Conservation (phyloP, 148 eudicot genomes). For the Beta vulgaris region DNA sequence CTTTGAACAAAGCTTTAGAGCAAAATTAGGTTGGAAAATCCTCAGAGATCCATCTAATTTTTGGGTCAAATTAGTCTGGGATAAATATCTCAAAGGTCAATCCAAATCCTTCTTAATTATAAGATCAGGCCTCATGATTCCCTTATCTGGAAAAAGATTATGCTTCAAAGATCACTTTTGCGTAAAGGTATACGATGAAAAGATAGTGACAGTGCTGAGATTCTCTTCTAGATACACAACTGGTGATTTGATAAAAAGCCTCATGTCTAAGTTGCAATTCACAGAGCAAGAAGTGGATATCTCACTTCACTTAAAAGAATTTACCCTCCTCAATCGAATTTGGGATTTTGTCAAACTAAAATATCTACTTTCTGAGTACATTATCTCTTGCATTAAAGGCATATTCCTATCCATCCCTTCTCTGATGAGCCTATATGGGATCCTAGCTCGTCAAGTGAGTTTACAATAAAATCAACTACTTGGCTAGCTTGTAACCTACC, state of each 20-base stretch:
- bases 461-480: too few relatives aligned
- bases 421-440: not conserved
- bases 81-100: not conserved
- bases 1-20: not conserved
- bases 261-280: not conserved
- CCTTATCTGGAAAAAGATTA: too few relatives aligned
- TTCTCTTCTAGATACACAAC: not conserved
- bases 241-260: not conserved
- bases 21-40: not conserved
- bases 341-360: too few relatives aligned
- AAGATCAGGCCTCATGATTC: not conserved
- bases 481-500: too few relatives aligned
- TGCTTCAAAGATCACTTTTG: not conserved
- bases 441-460: not conserved
- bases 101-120: not conserved
- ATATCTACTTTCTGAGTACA: too few relatives aligned
- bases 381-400: too few relatives aligned
- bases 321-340: too few relatives aligned
- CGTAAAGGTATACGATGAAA: not conserved
- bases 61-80: not conserved
- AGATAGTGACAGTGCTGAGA: not conserved
- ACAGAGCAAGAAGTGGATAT: not conserved
- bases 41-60: not conserved
- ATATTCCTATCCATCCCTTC: not conserved
- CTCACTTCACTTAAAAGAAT: too few relatives aligned